phyloP scores from a whole-genome alignment of 306 rosid genomes.

The Pterocarpus macrocarpus region DNA sequence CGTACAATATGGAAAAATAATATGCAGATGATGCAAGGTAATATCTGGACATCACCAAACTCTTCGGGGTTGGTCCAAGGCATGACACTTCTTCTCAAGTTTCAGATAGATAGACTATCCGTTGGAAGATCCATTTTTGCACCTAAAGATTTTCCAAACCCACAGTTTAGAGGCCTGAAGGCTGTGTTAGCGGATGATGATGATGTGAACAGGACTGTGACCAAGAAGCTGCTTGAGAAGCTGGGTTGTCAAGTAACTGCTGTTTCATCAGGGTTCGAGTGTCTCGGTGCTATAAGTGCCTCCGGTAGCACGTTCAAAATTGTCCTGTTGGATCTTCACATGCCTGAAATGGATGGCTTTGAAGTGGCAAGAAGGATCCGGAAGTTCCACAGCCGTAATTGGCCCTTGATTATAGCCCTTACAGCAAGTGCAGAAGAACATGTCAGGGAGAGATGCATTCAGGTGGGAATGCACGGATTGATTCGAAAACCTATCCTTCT shows the following conservation, averaged over 20 bases:
- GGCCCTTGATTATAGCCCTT: constrained; percentile 81
- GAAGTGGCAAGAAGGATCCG: constrained; percentile 75
- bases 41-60: constrained; percentile 69
- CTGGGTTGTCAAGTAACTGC: constrained; percentile 79
- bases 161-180: constrained; percentile 68
- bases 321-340: constrained; percentile 77
- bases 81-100: constrained; percentile 79
- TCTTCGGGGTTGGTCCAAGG: constrained; percentile 64
- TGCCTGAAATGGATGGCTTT: constrained; percentile 89
- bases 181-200: constrained; percentile 77
- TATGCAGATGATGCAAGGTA: constrained; percentile 92
- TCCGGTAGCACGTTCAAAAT: constrained; percentile 57
- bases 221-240: constrained; percentile 84
- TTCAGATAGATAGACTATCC: constrained; percentile 59
- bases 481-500: constrained; percentile 76
- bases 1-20: constrained; percentile 18
- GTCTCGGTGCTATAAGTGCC: constrained; percentile 59
- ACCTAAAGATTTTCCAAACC: constrained; percentile 52
- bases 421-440: constrained; percentile 77
- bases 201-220: constrained; percentile 73
- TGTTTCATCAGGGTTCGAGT: constrained; percentile 80
- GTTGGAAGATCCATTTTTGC: constrained; percentile 51
- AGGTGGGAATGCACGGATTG: constrained; percentile 80
- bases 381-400: constrained; percentile 60
- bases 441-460: constrained; percentile 74